A percentile compares a stretch with the other conserved stretches of the same genome.
These are phyloP conservation scores for Crithidia brevicula DNA, from an alignment of 208 protist species.

Conservation along the genomic window DNA sequence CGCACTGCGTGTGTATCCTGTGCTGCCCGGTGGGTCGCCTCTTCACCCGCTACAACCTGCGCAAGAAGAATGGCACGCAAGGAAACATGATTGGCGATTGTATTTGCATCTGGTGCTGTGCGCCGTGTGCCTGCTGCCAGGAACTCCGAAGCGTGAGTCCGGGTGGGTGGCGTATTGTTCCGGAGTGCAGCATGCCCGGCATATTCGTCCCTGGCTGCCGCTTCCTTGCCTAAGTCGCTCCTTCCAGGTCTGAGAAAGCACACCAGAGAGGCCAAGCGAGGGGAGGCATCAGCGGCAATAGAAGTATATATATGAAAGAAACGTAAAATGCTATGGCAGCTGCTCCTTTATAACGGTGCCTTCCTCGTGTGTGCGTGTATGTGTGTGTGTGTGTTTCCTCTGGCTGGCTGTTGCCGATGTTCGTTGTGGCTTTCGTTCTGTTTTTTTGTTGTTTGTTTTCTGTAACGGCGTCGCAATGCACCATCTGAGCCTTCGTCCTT, in stretches of 20 bases:
- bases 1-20: constrained; percentile 72
- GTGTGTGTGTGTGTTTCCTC: too few species aligned
- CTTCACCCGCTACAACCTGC: constrained; percentile 89
- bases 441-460: neutral
- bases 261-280: too few species aligned
- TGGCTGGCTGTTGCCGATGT: too few species aligned
- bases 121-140: constrained; percentile 76
- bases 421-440: too few species aligned
- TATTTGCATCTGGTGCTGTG: constrained; percentile 70
- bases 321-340: too few species aligned
- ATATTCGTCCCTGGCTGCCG: constrained; percentile 55
- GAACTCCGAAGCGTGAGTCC: constrained; percentile 66
- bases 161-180: constrained; percentile 64
- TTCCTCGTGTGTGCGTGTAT: too few species aligned
- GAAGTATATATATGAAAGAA: too few species aligned
- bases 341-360: too few species aligned
- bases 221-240: constrained; percentile 50
- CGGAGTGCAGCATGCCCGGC: constrained; percentile 44
- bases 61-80: constrained; percentile 63
- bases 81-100: constrained; percentile 86
- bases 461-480: neutral
- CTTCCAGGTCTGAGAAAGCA: too few species aligned
- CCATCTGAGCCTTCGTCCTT: neutral
- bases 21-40: constrained; percentile 63
- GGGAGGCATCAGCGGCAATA: too few species aligned